phyloP scores from a whole-genome alignment of 305 asterid species.

The Fraxinus floribunda region DNA sequence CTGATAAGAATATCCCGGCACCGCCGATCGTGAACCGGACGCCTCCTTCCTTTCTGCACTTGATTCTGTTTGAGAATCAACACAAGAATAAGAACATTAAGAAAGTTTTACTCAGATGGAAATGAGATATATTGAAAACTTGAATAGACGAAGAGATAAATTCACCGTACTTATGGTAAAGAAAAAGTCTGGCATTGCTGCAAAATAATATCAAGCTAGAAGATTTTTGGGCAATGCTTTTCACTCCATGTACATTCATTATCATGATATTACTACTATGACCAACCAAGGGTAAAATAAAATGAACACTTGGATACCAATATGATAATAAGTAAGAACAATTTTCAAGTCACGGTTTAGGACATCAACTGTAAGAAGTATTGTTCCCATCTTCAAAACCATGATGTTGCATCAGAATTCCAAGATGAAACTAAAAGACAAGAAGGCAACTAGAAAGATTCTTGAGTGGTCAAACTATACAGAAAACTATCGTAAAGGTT shows the following conservation, averaged over 20 bases:
- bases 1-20: slow-evolving; percentile 53
- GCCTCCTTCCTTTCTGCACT: slow-evolving; percentile 68
- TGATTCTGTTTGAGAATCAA: slow-evolving; percentile 27
- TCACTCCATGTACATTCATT: not conserved
- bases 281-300: not conserved
- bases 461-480: not conserved
- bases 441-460: not conserved
- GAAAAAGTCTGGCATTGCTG: not conserved
- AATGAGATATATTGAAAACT: not conserved
- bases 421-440: not conserved
- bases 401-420: not conserved
- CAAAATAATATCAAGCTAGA: not conserved
- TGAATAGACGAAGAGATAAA: not conserved
- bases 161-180: not conserved
- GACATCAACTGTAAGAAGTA: not conserved
- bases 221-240: not conserved
- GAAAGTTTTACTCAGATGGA: not conserved
- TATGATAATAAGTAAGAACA: not conserved
- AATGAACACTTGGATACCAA: not conserved
- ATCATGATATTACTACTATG: not conserved
- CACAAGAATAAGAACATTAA: slow-evolving; percentile 3
- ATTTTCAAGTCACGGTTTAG: not conserved
- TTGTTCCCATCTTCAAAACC: not conserved
- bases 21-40: slow-evolving; percentile 53
- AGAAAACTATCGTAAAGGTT: not conserved